Evolutionary conservation across 2,329 filamentous ascomycete species (phyloP).

Genomic region (Aureobasidium vineae): DNA sequence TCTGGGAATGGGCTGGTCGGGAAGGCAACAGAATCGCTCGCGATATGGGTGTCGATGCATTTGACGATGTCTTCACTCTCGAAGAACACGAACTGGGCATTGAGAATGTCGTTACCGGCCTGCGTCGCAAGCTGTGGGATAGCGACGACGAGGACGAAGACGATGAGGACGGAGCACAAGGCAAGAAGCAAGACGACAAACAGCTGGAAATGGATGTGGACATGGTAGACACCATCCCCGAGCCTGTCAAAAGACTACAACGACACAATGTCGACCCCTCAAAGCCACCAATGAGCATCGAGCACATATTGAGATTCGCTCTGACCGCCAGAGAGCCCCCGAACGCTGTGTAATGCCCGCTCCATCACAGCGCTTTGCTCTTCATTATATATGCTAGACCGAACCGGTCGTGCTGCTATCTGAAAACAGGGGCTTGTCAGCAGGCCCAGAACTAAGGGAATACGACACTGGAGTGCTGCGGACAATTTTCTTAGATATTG

Average conservation of each 20-base stretch:
- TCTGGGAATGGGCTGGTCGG: constrained; percentile 60
- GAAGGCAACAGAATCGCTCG: constrained; percentile 48
- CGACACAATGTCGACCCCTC: constrained; percentile 31
- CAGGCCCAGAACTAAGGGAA: background rate
- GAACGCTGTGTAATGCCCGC: background rate
- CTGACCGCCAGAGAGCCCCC: constrained; percentile 27
- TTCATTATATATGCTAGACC: background rate
- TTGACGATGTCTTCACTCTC: constrained; percentile 66
- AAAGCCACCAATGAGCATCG: constrained; percentile 37
- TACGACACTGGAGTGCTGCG: background rate
- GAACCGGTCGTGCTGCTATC: background rate
- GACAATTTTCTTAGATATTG: background rate
- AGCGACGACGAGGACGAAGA: constrained; percentile 32
- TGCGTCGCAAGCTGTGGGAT: constrained; percentile 52
- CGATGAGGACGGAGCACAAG: constrained; percentile 57
- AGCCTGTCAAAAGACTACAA: constrained; percentile 28
- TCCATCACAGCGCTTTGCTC: background rate
- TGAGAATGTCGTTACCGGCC: constrained; percentile 69
- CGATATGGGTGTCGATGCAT: constrained; percentile 42
- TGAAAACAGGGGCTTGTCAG: background rate
- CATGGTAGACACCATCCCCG: constrained; percentile 48
- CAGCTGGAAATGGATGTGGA: constrained; percentile 47
- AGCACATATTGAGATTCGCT: constrained; percentile 32
- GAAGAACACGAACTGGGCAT: constrained; percentile 66
- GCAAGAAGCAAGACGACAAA: constrained; percentile 46